These are phyloP conservation scores for Fraxinus paxiana DNA, from an alignment of 305 asterid genomes.

Conservation along the genomic window DNA sequence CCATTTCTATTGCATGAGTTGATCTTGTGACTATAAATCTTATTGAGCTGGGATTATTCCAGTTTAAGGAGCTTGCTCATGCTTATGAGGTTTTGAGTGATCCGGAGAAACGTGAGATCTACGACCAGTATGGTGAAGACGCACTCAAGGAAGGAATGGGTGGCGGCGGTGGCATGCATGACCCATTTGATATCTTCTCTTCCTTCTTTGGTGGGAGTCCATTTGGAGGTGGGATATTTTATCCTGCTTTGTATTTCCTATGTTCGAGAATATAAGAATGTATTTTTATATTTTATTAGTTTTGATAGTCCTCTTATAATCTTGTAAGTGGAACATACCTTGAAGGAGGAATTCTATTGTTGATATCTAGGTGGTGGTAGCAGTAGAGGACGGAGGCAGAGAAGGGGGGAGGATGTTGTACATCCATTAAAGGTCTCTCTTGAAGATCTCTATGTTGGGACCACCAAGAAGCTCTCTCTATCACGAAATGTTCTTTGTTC, in stretches of 20 bases:
- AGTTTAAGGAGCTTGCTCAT: constrained; percentile 91
- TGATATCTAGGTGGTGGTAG: constrained; percentile 51
- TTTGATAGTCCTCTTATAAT: neutral
- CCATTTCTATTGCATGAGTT: neutral
- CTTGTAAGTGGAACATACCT: neutral
- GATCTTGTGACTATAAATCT: neutral
- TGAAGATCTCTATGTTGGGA: constrained; percentile 50
- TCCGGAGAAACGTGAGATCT: constrained; percentile 79
- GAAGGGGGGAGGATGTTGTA: constrained; percentile 62
- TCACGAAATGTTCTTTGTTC: constrained; percentile 52
- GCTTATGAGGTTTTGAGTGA: constrained; percentile 89
- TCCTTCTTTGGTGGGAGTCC: constrained; percentile 57
- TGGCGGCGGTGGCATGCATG: constrained; percentile 55
- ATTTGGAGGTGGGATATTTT: constrained; percentile 39
- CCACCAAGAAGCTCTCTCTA: constrained; percentile 54
- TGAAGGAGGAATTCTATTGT: neutral
- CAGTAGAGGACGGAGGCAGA: constrained; percentile 60
- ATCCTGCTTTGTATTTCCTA: neutral
- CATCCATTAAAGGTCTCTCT: constrained; percentile 58
- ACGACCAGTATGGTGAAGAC: constrained; percentile 90
- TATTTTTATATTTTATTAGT: neutral
- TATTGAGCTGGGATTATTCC: neutral
- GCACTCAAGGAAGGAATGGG: constrained; percentile 96
- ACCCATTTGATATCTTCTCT: constrained; percentile 58
- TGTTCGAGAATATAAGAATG: neutral